phyloP scores from a whole-genome alignment of 1,284 basidiomycete genomes.

The Naganishia albida region DNA sequence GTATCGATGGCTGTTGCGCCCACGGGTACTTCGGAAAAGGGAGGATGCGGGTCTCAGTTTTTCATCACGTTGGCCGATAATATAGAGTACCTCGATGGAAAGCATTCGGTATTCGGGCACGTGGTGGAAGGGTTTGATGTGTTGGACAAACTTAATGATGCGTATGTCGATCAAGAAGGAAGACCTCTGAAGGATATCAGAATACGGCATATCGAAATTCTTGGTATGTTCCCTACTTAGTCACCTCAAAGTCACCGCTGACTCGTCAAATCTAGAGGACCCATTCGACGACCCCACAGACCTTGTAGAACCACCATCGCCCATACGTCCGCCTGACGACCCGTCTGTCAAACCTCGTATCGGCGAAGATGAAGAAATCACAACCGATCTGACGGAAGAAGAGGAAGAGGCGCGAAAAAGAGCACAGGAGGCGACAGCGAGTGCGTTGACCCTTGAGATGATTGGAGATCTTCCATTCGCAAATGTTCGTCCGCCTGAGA shows the following conservation, averaged over 20 bases:
- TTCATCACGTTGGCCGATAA: slow-evolving; percentile 89
- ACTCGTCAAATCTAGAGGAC: slow-evolving; percentile 66
- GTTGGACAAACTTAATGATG: slow-evolving; percentile 87
- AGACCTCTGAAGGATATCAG: slow-evolving; percentile 90
- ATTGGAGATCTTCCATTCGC: slow-evolving; percentile 98
- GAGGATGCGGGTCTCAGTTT: slow-evolving; percentile 92
- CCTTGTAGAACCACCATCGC: slow-evolving; percentile 71
- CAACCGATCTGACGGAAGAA: slow-evolving; percentile 71
- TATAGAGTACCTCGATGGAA: slow-evolving; percentile 93
- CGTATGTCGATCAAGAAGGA: slow-evolving; percentile 82
- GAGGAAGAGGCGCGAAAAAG: slow-evolving; percentile 76
- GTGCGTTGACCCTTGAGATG: slow-evolving; percentile 97
- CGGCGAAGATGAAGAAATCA: slow-evolving; percentile 84
- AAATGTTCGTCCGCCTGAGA: slow-evolving; percentile 95
- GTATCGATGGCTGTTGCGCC: slow-evolving; percentile 92
- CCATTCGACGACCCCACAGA: slow-evolving; percentile 86
- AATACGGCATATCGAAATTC: slow-evolving; percentile 86
- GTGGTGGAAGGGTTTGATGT: slow-evolving; percentile 94
- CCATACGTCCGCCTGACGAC: slow-evolving; percentile 75
- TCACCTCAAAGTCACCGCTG: background rate
- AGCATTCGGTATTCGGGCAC: slow-evolving; percentile 92
- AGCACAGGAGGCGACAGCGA: slow-evolving; percentile 82
- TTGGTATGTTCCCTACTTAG: slow-evolving; percentile 63
- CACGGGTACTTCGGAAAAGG: slow-evolving; percentile 61
- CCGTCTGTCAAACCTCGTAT: slow-evolving; percentile 68